phyloP scores from a whole-genome alignment of 495 filamentous ascomycete species.

The Penicillium soppii region DNA sequence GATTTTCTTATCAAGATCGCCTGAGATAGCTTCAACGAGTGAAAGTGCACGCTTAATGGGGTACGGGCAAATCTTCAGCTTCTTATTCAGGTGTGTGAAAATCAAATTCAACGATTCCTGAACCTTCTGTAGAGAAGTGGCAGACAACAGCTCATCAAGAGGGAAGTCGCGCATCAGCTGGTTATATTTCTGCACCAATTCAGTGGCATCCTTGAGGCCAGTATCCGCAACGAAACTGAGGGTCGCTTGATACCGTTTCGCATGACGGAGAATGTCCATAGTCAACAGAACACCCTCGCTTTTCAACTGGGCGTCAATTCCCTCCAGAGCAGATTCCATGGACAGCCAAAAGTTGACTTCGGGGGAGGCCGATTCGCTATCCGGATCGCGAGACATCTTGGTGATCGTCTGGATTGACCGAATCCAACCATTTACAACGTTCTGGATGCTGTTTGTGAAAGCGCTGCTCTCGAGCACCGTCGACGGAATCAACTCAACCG shows the following conservation, averaged over 20 bases:
- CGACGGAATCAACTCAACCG: slow-evolving; percentile 72
- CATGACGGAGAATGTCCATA: slow-evolving; percentile 88
- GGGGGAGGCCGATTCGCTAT: slow-evolving; percentile 85
- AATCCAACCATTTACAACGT: slow-evolving; percentile 94
- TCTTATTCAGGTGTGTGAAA: slow-evolving; percentile 93
- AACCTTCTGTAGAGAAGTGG: slow-evolving; percentile 86
- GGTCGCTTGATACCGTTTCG: slow-evolving; percentile 94
- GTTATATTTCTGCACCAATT: slow-evolving; percentile 97
- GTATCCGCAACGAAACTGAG: slow-evolving; percentile 95
- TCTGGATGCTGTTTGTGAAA: slow-evolving; percentile 91
- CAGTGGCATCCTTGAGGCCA: slow-evolving; percentile 88
- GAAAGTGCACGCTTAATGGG: slow-evolving; percentile 88
- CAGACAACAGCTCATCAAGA: slow-evolving; percentile 88
- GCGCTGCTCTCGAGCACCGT: slow-evolving; percentile 75
- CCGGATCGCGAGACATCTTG: slow-evolving; percentile 84
- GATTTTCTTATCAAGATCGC: slow-evolving; percentile 81
- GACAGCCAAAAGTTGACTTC: slow-evolving; percentile 99
- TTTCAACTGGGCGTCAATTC: slow-evolving; percentile 81
- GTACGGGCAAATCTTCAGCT: slow-evolving; percentile 91
- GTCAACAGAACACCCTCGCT: slow-evolving; percentile 90
- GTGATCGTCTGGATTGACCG: slow-evolving; percentile 98
- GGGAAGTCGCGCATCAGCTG: slow-evolving; percentile 98
- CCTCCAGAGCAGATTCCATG: slow-evolving; percentile 87
- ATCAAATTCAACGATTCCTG: slow-evolving; percentile 84
- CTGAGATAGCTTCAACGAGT: slow-evolving; percentile 97